Evolutionary conservation across 306 rosid genomes (phyloP).

Genomic region (Vigna mungo): DNA sequence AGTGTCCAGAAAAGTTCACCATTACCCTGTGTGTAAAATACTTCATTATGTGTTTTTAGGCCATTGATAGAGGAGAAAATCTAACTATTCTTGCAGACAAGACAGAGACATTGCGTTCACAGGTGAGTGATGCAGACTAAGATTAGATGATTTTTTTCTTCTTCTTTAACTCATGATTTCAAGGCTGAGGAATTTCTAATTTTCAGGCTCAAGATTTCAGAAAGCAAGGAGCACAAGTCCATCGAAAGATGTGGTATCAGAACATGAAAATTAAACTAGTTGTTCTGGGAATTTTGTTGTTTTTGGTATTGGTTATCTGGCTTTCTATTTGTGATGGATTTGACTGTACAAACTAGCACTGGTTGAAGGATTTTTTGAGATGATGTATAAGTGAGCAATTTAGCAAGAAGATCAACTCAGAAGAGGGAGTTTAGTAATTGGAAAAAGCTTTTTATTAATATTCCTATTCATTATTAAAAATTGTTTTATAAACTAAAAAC

Average conservation of each 20-base stretch:
- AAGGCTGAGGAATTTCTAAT: slow-evolving; percentile 28
- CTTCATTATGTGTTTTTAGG: slow-evolving; percentile 53
- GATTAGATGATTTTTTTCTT: background rate
- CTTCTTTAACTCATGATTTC: background rate
- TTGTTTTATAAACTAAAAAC: no score
- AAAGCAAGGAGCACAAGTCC: slow-evolving; percentile 71
- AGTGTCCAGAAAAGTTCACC: background rate
- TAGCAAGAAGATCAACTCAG: no score
- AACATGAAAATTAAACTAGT: slow-evolving; percentile 94
- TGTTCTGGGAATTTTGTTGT: slow-evolving; percentile 75
- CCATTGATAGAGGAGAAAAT: slow-evolving; percentile 84
- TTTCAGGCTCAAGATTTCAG: slow-evolving; percentile 83
- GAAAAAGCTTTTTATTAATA: no score
- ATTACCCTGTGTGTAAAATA: slow-evolving; percentile 1
- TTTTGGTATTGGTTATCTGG: slow-evolving; percentile 82
- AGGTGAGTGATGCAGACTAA: slow-evolving; percentile 50
- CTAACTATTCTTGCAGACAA: slow-evolving; percentile 74
- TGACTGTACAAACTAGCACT: slow-evolving; percentile 75
- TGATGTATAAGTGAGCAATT: background rate
- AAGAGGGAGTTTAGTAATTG: no score
- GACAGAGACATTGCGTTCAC: slow-evolving; percentile 74
- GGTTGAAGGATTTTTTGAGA: slow-evolving; percentile 32
- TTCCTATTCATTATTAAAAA: no score
- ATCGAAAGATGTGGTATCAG: slow-evolving; percentile 91
- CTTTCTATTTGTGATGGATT: slow-evolving; percentile 90